Conservation (phyloP, 2,329 filamentous ascomycete species). For the Microsporum audouinii region DNA sequence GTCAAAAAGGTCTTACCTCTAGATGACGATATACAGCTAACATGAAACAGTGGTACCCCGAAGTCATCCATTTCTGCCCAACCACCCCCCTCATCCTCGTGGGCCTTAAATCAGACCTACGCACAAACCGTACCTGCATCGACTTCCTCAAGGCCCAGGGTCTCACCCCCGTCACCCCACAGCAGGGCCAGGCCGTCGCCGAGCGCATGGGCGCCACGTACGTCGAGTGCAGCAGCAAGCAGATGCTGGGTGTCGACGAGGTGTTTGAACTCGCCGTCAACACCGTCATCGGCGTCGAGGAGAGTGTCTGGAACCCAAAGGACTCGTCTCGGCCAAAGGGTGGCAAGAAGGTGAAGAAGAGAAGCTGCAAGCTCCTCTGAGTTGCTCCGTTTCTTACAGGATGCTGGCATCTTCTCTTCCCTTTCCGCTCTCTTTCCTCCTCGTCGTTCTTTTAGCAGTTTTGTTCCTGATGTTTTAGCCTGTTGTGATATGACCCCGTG, state of each 20-base stretch:
- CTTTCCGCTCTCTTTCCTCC: not conserved
- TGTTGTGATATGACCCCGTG: constrained; percentile 5
- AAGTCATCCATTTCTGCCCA: constrained; percentile 97
- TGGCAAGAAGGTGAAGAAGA: constrained; percentile 66
- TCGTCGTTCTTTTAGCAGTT: not conserved
- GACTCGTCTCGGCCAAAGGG: constrained; percentile 35
- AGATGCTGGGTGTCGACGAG: constrained; percentile 90
- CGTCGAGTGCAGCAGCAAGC: constrained; percentile 98
- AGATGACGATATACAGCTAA: constrained; percentile 5
- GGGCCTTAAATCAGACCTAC: constrained; percentile 92
- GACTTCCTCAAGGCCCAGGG: constrained; percentile 98
- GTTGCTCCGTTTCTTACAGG: not conserved
- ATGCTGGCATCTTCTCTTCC: constrained; percentile 2
- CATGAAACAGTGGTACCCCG: constrained; percentile 76
- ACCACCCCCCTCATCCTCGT: constrained; percentile 93
- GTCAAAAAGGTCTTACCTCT: not conserved
- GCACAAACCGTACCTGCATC: constrained; percentile 90
- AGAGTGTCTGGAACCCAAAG: constrained; percentile 37
- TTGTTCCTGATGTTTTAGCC: constrained; percentile 4
- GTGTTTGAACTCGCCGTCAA: constrained; percentile 89
- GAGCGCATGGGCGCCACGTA: constrained; percentile 90
- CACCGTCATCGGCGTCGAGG: constrained; percentile 74
- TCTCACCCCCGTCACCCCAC: constrained; percentile 81
- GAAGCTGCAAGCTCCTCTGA: constrained; percentile 70
- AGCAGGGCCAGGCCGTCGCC: constrained; percentile 79